Percentiles rank a stretch among this genome's conserved stretches.
Conservation (phyloP, 2,329 filamentous ascomycete species). For the Endoconidiophora polonica region DNA sequence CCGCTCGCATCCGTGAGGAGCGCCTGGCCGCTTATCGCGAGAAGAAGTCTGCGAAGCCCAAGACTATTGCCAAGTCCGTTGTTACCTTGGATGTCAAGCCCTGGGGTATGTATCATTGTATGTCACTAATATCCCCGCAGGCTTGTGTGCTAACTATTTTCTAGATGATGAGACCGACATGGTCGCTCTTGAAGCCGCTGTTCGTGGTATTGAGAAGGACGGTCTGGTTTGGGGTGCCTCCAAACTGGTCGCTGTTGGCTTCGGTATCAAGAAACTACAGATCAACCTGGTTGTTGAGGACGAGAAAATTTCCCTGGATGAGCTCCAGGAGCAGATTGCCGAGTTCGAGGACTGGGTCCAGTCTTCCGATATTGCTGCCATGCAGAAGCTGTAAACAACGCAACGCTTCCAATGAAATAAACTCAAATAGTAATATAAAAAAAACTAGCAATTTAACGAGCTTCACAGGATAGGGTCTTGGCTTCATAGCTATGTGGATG, state of each 20-base stretch:
- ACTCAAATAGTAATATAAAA: constrained; percentile 11
- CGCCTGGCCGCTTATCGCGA: constrained; percentile 84
- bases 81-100: constrained; percentile 96
- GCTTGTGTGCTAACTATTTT: constrained; percentile 16
- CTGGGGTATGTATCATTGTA: constrained; percentile 63
- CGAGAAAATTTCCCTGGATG: constrained; percentile 48
- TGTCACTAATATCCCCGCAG: background rate
- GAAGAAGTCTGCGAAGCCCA: constrained; percentile 91
- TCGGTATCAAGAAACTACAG: constrained; percentile 98
- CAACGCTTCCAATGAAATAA: constrained; percentile 8
- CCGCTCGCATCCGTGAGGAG: constrained; percentile 68
- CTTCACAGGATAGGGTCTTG: background rate
- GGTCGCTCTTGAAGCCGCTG: constrained; percentile 59
- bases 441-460: constrained; percentile 7
- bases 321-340: constrained; percentile 69
- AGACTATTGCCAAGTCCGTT: constrained; percentile 87
- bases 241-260: constrained; percentile 79
- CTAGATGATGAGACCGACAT: constrained; percentile 88
- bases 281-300: constrained; percentile 97
- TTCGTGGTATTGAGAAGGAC: constrained; percentile 74
- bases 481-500: constrained; percentile 1
- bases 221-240: constrained; percentile 92
- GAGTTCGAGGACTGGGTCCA: constrained; percentile 91
- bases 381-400: constrained; percentile 69
- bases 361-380: constrained; percentile 77